These are phyloP conservation scores for Candida sakaeoensis DNA, from an alignment of 805 yeast species.

Conservation along the genomic window DNA sequence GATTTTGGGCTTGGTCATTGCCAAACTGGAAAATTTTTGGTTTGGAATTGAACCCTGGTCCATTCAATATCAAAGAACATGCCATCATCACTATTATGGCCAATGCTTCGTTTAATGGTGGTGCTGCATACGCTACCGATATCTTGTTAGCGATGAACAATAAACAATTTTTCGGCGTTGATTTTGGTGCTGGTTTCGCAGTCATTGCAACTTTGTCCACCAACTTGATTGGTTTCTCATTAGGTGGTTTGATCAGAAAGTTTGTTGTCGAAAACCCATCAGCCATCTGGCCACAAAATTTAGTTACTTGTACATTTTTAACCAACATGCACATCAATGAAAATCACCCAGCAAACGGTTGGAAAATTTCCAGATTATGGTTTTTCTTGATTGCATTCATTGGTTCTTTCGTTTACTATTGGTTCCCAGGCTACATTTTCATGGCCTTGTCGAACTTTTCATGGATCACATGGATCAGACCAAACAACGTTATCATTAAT, in stretches of 20 bases:
- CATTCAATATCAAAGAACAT: conserved; percentile 61
- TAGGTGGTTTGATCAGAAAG: conserved; percentile 60
- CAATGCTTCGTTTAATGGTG: conserved; percentile 36
- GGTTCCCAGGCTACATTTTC: conserved; percentile 60
- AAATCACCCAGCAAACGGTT: conserved; percentile 54
- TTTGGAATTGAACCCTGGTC: conserved; percentile 52
- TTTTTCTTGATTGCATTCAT: conserved; percentile 44
- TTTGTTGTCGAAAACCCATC: conserved; percentile 60
- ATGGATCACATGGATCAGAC: conserved; percentile 65
- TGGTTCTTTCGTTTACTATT: conserved; percentile 47
- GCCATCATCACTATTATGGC: conserved; percentile 52
- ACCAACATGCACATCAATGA: conserved; percentile 49
- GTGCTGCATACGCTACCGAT: conserved; percentile 57
- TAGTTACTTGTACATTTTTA: conserved; percentile 56
- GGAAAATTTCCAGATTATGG: conserved; percentile 52
- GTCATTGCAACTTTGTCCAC: conserved; percentile 48
- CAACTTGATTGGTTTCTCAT: conserved; percentile 63
- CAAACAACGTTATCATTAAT: conserved; percentile 56
- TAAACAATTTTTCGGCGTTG: conserved; percentile 39
- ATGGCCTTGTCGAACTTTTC: conserved; percentile 57
- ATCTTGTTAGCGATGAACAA: conserved; percentile 47
- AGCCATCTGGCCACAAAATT: conserved; percentile 69
- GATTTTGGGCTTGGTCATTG: conserved; percentile 37
- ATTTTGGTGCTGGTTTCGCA: conserved; percentile 52
- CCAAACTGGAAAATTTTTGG: conserved; percentile 36